Evolutionary conservation across 2,329 filamentous ascomycete species (phyloP).

Genomic region (Penicillium sp.): DNA sequence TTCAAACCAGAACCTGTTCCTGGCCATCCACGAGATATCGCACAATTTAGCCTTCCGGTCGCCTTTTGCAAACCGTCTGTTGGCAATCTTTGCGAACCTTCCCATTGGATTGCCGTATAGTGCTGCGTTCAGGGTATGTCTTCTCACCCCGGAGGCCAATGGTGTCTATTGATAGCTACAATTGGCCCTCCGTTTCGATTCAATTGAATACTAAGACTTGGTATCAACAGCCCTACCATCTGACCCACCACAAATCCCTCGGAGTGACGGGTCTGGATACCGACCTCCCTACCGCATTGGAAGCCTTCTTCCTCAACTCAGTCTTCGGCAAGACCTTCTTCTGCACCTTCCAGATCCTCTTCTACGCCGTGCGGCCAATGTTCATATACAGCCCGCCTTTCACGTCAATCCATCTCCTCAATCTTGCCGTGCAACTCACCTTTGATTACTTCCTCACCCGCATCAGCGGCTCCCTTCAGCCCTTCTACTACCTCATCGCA

Average conservation of each 20-base stretch:
- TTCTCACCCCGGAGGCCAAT: not conserved
- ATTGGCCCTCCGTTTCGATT: too few relatives aligned
- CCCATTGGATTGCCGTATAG: conserved; percentile 96
- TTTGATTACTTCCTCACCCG: conserved; percentile 73
- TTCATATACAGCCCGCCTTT: conserved; percentile 86
- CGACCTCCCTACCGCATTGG: conserved; percentile 86
- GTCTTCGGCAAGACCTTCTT: conserved; percentile 97
- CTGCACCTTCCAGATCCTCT: conserved; percentile 98
- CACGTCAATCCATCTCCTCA: conserved; percentile 78
- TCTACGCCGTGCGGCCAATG: conserved; percentile 96
- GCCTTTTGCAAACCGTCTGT: conserved; percentile 72
- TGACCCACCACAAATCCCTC: conserved; percentile 98
- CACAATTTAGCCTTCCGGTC: conserved; percentile 94
- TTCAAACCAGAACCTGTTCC: conserved; percentile 96
- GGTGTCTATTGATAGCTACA: not conserved
- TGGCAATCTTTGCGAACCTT: conserved; percentile 91
- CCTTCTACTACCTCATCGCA: conserved; percentile 78
- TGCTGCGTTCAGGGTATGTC: conserved; percentile 78
- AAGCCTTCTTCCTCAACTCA: conserved; percentile 87
- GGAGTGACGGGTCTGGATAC: conserved; percentile 95
- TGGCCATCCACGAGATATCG: conserved; percentile 97
- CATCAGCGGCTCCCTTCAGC: conserved; percentile 53
- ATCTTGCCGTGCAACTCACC: conserved; percentile 69
- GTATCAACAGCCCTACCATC: conserved; percentile 77
- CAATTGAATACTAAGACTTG: not conserved